Evolutionary conservation across 495 filamentous ascomycete genomes (phyloP), one percentile per base, ranked within the genome.

Genomic region (Aspergillus biplanus): DNA sequence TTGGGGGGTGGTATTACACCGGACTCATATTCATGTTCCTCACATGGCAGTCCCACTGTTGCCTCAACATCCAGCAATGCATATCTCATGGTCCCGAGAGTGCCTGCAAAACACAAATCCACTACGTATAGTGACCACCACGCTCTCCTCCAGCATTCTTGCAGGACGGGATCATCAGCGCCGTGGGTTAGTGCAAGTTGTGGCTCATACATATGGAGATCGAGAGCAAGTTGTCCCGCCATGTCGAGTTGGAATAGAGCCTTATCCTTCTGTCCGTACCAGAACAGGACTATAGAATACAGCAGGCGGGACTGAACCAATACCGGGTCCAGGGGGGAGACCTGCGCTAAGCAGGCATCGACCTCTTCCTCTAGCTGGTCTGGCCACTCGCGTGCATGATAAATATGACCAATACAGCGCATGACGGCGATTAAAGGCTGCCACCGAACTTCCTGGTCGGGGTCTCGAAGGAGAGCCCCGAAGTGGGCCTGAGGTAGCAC

Each of bases 1-100:
- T 78, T 82, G 1, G 88, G 81, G 2, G 75, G 71, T 0, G 87
- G 88, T 48, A 92, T 89, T 39, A 90, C 87, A 62, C 86, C 88
- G 52, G 77, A 80, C 46, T 78, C 70, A 77, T 89, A 95, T 49
- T 90, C 81, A n/a, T 75, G 72, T 70, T 95, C 89, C 62, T 93
- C 90, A 66, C 90, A 93, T 2, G 91, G 91, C n/a, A 94, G 74
- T 11, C 79, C 83, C 5, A 87, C 87, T 39, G 87, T 84, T 8
- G 83, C 73, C 48, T 76, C 71, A 48, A 90, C 78, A 48, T 84
- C 77, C 58, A 82, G 82, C 35, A 88, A 75, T 33, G 76, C 66
- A 63, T 90, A 88, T 2, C 62, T 61, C 66, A 67, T 69, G 0
- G 71, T 75, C 6, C 68, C 68, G 37, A 71, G 53, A 13, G 71